Conservation (phyloP, 2,329 filamentous ascomycete genomes). For the Trichoderma sp. region DNA sequence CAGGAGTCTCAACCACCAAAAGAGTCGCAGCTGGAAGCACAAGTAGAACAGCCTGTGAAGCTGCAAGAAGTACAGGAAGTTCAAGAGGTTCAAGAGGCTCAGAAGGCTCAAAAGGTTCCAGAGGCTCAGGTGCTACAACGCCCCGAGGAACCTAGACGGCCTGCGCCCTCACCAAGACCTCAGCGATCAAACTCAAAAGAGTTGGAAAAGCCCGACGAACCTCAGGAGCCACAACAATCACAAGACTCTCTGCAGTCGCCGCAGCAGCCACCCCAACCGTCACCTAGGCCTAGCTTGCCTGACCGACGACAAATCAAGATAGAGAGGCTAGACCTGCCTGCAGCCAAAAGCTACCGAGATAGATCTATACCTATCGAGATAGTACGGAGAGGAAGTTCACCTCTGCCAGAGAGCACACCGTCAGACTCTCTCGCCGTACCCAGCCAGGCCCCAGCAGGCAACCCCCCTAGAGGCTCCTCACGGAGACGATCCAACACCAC, state of each 20-base stretch:
- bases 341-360: constrained; percentile 29
- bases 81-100: not conserved
- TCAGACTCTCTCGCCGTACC: constrained; percentile 46
- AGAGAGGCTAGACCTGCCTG: constrained; percentile 51
- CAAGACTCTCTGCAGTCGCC: not conserved
- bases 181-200: not conserved
- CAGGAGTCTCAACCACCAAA: not conserved
- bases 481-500: constrained; percentile 55
- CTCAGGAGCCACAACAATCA: not conserved
- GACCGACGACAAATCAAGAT: constrained; percentile 59
- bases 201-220: not conserved
- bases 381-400: constrained; percentile 48
- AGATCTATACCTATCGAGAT: constrained; percentile 33
- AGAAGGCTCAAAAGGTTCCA: not conserved
- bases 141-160: not conserved
- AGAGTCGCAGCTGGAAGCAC: not conserved
- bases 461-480: constrained; percentile 36
- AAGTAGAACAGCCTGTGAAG: not conserved
- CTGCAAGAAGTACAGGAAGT: not conserved
- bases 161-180: not conserved
- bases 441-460: constrained; percentile 25
- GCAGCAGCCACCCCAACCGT: not conserved
- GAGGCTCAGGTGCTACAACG: not conserved
- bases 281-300: constrained; percentile 38
- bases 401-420: constrained; percentile 45